These are phyloP conservation scores for Fusarium xylarioides DNA, from an alignment of 2,329 filamentous ascomycete species.

Conservation along the genomic window DNA sequence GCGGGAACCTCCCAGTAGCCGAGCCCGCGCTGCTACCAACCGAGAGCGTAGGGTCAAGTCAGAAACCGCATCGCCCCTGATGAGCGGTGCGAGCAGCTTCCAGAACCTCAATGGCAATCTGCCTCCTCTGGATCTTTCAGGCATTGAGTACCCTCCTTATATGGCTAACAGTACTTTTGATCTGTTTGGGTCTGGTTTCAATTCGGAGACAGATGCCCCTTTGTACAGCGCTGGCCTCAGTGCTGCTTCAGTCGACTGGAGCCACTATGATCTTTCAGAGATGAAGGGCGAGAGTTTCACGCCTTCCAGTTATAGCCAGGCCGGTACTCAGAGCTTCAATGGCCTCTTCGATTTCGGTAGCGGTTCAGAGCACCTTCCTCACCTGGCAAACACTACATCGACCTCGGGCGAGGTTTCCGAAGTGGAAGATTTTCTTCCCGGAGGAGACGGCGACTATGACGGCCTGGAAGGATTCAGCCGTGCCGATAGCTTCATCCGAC, in stretches of 20 bases:
- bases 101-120: conserved; percentile 63
- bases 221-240: conserved; percentile 71
- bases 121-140: conserved; percentile 67
- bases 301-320: conserved; percentile 64
- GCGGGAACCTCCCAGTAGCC: conserved; percentile 49
- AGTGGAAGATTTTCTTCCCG: conserved; percentile 66
- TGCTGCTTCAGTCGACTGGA: conserved; percentile 60
- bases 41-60: conserved; percentile 66
- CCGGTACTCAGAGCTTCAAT: conserved; percentile 60
- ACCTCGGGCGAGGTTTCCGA: conserved; percentile 75
- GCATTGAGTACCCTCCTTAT: conserved; percentile 61
- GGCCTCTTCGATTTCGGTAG: conserved; percentile 61
- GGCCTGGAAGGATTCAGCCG: conserved; percentile 50
- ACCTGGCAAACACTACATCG: conserved; percentile 65
- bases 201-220: conserved; percentile 63
- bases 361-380: conserved; percentile 63
- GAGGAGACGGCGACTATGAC: conserved; percentile 59
- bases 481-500: conserved; percentile 58
- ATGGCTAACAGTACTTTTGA: conserved; percentile 60
- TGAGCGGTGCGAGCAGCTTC: conserved; percentile 60
- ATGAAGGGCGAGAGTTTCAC: conserved; percentile 60
- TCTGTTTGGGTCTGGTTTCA: conserved; percentile 58
- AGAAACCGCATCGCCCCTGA: conserved; percentile 67
- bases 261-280: conserved; percentile 57
- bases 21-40: conserved; percentile 50